A percentile compares a stretch with the other conserved stretches of the same genome.
phyloP scores from a whole-genome alignment of 106 monocot genomes.

The Xerophyta viscosa region DNA sequence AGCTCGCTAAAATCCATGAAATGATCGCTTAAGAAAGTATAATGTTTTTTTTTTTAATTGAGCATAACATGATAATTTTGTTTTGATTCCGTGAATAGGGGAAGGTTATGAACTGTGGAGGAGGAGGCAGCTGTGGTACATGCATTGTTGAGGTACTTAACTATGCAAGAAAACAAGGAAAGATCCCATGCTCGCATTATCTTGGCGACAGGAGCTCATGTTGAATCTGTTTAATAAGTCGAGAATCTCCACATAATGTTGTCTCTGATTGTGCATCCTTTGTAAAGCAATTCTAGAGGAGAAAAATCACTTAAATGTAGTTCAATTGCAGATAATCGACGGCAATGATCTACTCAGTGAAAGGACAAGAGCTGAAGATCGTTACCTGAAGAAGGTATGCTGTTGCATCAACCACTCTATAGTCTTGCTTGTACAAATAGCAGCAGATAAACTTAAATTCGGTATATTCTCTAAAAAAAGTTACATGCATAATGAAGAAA shows the following conservation, averaged over 20 bases:
- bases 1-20: too few relatives aligned
- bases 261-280: not conserved
- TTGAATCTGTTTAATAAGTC: not conserved
- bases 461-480: not conserved
- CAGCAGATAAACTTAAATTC: not conserved
- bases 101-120: constrained; percentile 93
- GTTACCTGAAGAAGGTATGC: constrained; percentile 74
- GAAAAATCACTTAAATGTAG: not conserved
- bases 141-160: constrained; percentile 96
- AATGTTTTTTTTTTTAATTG: not conserved
- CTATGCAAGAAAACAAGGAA: too few relatives aligned
- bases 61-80: not conserved
- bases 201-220: not conserved
- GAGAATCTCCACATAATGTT: not conserved
- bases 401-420: not conserved
- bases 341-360: constrained; percentile 79
- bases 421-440: not conserved
- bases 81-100: constrained; percentile 26
- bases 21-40: too few relatives aligned
- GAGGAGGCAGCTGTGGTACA: constrained; percentile 88
- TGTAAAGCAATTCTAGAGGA: not conserved
- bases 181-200: too few relatives aligned
- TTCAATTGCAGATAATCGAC: constrained; percentile 68
- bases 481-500: not conserved
- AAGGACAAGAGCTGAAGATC: constrained; percentile 64